Conservation (phyloP, 2,329 filamentous ascomycete species). For the Niveomyces coronatus region DNA sequence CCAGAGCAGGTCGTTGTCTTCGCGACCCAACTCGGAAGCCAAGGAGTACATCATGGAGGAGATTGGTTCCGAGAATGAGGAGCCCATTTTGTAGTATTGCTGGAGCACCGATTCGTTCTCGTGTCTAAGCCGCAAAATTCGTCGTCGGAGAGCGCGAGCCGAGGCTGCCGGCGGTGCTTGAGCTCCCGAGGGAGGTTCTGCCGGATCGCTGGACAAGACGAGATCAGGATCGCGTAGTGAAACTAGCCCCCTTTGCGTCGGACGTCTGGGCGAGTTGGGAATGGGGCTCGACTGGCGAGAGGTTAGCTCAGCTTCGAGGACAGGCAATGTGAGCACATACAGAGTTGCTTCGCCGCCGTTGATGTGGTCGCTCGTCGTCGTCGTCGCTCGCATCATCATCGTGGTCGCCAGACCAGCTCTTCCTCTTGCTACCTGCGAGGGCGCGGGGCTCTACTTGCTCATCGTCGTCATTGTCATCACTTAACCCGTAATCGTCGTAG, state of each 20-base stretch:
- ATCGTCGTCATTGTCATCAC: slow-evolving; percentile 48
- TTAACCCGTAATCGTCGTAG: slow-evolving; percentile 50
- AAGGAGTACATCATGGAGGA: slow-evolving; percentile 91
- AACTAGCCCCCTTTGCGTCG: slow-evolving; percentile 48
- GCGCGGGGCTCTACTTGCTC: slow-evolving; percentile 31
- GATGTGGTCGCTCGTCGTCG: slow-evolving; percentile 64
- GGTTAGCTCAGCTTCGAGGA: slow-evolving; percentile 8
- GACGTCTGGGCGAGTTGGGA: slow-evolving; percentile 51
- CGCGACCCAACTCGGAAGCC: slow-evolving; percentile 85
- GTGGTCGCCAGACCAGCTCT: slow-evolving; percentile 64
- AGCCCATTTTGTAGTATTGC: slow-evolving; percentile 76
- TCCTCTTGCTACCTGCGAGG: slow-evolving; percentile 57
- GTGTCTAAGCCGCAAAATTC: slow-evolving; percentile 62
- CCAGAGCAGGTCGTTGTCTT: slow-evolving; percentile 96
- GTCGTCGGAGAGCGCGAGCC: slow-evolving; percentile 58
- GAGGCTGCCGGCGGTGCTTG: slow-evolving; percentile 55
- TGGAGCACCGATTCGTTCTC: slow-evolving; percentile 69
- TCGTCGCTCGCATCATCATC: slow-evolving; percentile 57
- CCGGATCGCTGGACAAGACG: slow-evolving; percentile 36
- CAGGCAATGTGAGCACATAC: slow-evolving; percentile 36
- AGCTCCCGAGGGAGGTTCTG: slow-evolving; percentile 47
- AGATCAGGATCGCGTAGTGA: slow-evolving; percentile 39
- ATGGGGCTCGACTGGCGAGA: slow-evolving; percentile 52
- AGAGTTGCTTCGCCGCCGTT: slow-evolving; percentile 79
- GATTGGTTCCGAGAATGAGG: slow-evolving; percentile 89